A percentile compares a stretch with the other conserved stretches of the same genome.
Conservation (phyloP, 176 grass and related monocot genomes). For the Bromus sterilis region DNA sequence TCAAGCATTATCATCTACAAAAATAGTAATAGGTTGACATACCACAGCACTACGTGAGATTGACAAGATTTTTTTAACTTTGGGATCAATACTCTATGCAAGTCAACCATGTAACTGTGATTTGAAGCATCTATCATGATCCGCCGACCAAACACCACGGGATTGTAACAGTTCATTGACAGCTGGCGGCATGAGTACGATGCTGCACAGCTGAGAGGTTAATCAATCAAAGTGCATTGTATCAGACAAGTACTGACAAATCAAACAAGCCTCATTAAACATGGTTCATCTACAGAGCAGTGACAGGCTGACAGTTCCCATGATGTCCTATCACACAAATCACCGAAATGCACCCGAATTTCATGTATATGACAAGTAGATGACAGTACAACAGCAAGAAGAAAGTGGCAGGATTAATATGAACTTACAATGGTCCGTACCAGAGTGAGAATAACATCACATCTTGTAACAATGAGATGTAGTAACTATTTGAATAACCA, state of each 20-base stretch:
- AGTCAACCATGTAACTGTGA: conserved; percentile 31
- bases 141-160: background rate
- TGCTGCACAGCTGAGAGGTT: background rate
- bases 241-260: background rate
- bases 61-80: background rate
- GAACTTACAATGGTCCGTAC: background rate
- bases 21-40: conserved; percentile 24
- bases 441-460: background rate
- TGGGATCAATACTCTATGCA: conserved; percentile 9
- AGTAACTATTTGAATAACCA: background rate
- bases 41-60: background rate
- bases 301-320: background rate
- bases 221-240: background rate
- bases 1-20: conserved; percentile 7
- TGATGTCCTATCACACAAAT: background rate
- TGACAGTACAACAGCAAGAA: too few species aligned
- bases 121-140: conserved; percentile 17
- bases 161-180: background rate
- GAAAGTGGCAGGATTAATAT: too few species aligned
- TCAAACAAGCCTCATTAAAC: background rate
- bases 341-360: background rate
- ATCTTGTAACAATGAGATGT: background rate
- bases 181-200: conserved; percentile 7
- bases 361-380: background rate
- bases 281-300: background rate